These are phyloP conservation scores for Aureobasidium pullulans DNA, from an alignment of 2,329 filamentous ascomycete species.

Conservation along the genomic window DNA sequence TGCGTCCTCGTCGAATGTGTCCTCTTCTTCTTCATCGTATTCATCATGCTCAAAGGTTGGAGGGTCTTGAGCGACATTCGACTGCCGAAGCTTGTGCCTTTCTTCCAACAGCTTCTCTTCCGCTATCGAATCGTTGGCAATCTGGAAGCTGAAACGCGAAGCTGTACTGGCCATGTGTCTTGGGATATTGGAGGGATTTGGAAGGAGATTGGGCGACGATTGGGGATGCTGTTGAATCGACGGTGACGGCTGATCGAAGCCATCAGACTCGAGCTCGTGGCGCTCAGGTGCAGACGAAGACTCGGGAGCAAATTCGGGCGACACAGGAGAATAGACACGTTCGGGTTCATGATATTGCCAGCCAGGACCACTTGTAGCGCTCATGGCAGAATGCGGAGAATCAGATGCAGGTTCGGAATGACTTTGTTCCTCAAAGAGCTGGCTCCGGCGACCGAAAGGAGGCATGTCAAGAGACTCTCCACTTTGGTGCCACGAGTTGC, in stretches of 20 bases:
- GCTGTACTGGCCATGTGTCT: conserved; percentile 56
- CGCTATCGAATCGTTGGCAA: conserved; percentile 58
- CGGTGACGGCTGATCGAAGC: not conserved
- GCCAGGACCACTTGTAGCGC: conserved; percentile 6
- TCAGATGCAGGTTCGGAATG: conserved; percentile 18
- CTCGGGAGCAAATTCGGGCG: conserved; percentile 8
- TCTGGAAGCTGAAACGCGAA: conserved; percentile 75
- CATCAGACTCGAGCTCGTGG: not conserved
- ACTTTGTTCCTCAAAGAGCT: conserved; percentile 22
- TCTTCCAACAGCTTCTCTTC: conserved; percentile 67
- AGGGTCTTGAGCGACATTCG: conserved; percentile 23
- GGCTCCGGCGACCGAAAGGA: conserved; percentile 28
- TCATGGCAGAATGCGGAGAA: conserved; percentile 16
- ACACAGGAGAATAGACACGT: conserved; percentile 11
- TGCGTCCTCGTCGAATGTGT: conserved; percentile 32
- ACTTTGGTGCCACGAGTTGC: conserved; percentile 32
- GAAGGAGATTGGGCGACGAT: not conserved
- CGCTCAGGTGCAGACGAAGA: not conserved
- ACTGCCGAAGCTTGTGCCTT: conserved; percentile 57
- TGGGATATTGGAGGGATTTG: conserved; percentile 22
- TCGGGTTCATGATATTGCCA: conserved; percentile 6
- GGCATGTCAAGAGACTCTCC: conserved; percentile 26
- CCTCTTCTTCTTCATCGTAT: conserved; percentile 20
- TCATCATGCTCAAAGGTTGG: not conserved
- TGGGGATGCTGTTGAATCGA: not conserved